A percentile compares a stretch with the other conserved stretches of the same genome.
Conservation (phyloP, 2,329 filamentous ascomycete genomes). For the Dactylellina haptotyla region DNA sequence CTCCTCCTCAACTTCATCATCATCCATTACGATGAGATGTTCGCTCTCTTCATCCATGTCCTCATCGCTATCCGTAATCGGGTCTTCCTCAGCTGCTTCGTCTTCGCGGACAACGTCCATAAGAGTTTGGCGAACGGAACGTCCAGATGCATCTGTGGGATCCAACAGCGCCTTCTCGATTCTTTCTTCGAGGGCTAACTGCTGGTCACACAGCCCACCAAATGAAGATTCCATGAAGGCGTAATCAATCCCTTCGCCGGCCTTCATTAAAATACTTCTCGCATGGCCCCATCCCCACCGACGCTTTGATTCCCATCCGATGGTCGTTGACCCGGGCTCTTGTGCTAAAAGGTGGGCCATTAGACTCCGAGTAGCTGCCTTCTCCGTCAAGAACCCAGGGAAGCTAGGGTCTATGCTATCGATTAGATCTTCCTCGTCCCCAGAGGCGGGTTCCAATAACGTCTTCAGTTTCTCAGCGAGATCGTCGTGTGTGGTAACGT, state of each 20-base stretch:
- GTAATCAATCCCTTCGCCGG: constrained; percentile 68
- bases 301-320: constrained; percentile 59
- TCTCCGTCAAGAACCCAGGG: constrained; percentile 42
- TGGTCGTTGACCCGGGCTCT: constrained; percentile 54
- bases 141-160: constrained; percentile 39
- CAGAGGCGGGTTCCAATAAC: constrained; percentile 26
- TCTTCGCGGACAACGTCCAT: constrained; percentile 51
- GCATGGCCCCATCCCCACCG: constrained; percentile 72
- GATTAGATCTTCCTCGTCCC: constrained; percentile 43
- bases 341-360: constrained; percentile 42
- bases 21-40: constrained; percentile 55
- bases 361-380: constrained; percentile 36
- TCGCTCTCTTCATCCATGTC: constrained; percentile 58
- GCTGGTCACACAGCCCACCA: constrained; percentile 66
- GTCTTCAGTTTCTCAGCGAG: constrained; percentile 40
- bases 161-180: constrained; percentile 60
- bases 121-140: constrained; percentile 54
- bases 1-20: constrained; percentile 47
- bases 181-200: constrained; percentile 62
- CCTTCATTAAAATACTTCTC: constrained; percentile 70
- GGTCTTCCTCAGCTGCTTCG: constrained; percentile 20
- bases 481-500: constrained; percentile 37
- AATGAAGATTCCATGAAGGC: constrained; percentile 70
- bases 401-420: constrained; percentile 44
- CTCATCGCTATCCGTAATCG: constrained; percentile 54